Conservation (phyloP, 176 grass and related monocot species). For the Carex littledalei region DNA sequence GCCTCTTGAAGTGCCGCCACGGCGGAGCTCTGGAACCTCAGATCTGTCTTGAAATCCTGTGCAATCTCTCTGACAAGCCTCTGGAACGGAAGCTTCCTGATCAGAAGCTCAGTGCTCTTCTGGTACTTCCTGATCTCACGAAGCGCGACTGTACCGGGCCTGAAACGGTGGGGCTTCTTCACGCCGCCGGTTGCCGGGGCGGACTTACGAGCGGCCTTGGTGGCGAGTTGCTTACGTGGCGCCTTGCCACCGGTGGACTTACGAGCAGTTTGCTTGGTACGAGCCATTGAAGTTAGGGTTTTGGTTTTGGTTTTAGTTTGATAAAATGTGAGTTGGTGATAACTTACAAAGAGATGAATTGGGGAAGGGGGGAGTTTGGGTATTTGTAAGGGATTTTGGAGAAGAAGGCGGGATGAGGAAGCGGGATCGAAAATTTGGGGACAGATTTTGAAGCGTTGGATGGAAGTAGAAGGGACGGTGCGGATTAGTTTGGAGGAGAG, state of each 20-base stretch:
- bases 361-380: slow-evolving; percentile 27
- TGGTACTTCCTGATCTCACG: slow-evolving; percentile 85
- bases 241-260: slow-evolving; percentile 86
- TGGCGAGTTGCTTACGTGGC: slow-evolving; percentile 78
- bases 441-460: slow-evolving; percentile 25
- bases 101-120: slow-evolving; percentile 95
- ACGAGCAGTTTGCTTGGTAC: slow-evolving; percentile 76
- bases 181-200: slow-evolving; percentile 75
- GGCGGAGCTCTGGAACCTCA: slow-evolving; percentile 58
- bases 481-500: not conserved
- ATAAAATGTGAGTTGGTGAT: not conserved
- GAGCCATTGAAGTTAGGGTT: slow-evolving; percentile 32
- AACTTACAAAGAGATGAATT: slow-evolving; percentile 15
- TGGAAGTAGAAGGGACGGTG: slow-evolving; percentile 5
- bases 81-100: slow-evolving; percentile 85
- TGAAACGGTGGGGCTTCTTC: slow-evolving; percentile 88
- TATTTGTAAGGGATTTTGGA: slow-evolving; percentile 10
- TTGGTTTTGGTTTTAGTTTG: not conserved
- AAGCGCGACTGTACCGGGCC: slow-evolving; percentile 59
- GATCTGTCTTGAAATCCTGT: slow-evolving; percentile 90
- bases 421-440: not conserved
- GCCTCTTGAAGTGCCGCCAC: slow-evolving; percentile 82
- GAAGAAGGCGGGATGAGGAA: not conserved
- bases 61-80: slow-evolving; percentile 72
- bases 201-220: slow-evolving; percentile 83